phyloP scores from a whole-genome alignment of 1,284 basidiomycete genomes.

The Ustilago nuda region DNA sequence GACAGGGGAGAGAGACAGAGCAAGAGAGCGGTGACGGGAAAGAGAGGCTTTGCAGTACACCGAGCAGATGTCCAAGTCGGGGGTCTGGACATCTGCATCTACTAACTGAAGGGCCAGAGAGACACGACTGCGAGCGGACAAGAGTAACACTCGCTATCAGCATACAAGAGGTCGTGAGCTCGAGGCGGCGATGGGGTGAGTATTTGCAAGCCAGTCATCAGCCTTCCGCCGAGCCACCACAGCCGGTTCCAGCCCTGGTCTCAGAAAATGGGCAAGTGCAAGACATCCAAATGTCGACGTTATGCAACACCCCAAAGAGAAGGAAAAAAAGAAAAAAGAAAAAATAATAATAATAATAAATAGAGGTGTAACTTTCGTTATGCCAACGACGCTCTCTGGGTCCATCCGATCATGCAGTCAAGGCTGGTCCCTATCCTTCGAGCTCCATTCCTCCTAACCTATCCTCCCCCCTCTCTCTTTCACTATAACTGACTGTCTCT shows the following conservation, averaged over 20 bases:
- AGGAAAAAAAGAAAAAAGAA: not conserved
- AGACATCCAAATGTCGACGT: slow-evolving; percentile 15
- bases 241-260: slow-evolving; percentile 36
- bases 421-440: too few relatives aligned
- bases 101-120: slow-evolving; percentile 28
- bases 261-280: slow-evolving; percentile 9
- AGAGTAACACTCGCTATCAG: not conserved
- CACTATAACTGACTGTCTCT: not conserved
- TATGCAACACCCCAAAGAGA: not conserved
- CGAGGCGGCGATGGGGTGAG: not conserved
- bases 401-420: too few relatives aligned
- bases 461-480: not conserved
- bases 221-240: slow-evolving; percentile 13
- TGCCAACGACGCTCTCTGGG: too few relatives aligned
- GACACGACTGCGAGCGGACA: slow-evolving; percentile 8
- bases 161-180: not conserved
- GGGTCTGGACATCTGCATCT: slow-evolving; percentile 29
- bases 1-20: not conserved
- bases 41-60: not conserved
- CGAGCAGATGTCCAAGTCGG: slow-evolving; percentile 1
- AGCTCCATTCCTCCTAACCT: too few relatives aligned
- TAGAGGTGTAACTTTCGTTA: not conserved
- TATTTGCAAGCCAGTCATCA: not conserved
- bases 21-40: not conserved
- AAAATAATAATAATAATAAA: not conserved